Base-by-base conservation (phyloP, 352 stramenopile species). In the Blastocystis sp. region DNA sequence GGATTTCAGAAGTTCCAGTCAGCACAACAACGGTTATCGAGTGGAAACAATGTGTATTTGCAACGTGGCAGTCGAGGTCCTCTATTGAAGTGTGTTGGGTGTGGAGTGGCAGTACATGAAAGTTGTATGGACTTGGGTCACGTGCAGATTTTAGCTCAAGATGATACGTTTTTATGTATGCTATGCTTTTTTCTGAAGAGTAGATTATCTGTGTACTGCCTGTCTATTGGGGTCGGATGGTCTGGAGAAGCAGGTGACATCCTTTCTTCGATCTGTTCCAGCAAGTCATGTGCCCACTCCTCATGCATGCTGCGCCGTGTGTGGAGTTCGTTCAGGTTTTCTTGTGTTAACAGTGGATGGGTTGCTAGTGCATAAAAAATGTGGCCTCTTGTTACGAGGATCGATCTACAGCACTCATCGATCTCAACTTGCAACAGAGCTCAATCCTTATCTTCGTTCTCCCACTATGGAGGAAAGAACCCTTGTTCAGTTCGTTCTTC, bases 401-500 rank as follows among this genome's bases (percentile, higher is more conserved):
- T 45, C 15, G 3, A 50, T 84, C 8, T 66, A 66, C 50, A 29
- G 23, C 55, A 47, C 50, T 26, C 70, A 43, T n/a, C 34, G 34
- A 5, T 61, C 34, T 39, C 13, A 41, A 8, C 45, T 80, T 20
- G 18, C 34, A 20, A 29, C 50, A 3, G 9, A 80, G 0, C 29
- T 47, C 26, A 63, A n/a, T 5, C 6, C 50, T 13, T n/a, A n/a
- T 59, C 20, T 59, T n/a, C 9, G 26, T 45, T 23, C 50, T 13
- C 39, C 50, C 50, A 3, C 11, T n/a, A n/a, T n/a, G 11, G 62
- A 29, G 23, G 20, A 55, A 64, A 50, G 73, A 20, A 68, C 73
- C 20, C 55, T 84, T 18, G 29, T 84, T 20, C 47, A 84, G 73
- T 84, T 84, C 50, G 73, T 84, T 23, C 56, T 84, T 6, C 73